Evolutionary conservation across 139 green algal species (phyloP), one percentile per base, ranked within the genome.

Genomic region (Chlamydomonas sphaeroides): DNA sequence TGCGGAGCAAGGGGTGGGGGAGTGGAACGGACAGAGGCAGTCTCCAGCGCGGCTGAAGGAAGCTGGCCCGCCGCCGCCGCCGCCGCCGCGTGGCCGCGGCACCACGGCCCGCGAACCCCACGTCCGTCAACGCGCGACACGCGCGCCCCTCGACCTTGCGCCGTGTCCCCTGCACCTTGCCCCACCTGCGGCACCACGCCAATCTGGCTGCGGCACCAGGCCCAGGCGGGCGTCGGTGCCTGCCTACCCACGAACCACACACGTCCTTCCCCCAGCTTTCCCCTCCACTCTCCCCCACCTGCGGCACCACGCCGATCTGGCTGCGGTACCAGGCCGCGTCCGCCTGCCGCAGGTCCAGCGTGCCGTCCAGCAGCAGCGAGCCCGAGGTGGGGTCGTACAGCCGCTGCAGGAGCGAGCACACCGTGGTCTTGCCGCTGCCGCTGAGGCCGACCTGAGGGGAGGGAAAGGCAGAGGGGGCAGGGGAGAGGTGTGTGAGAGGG

Each of bases 361-460:
- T 10, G 8, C 77, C 87, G 68, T 90, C 87, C 51, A 88, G 36
- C 39, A 80, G 49, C 26, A 90, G 57, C 17, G 38, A 1, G 10
- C 90, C 91, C 1, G 33, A 28, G 5, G 53, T 88, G 5, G 94
- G 91, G 85, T 98, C 93, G 72, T 96, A 96, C 73, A 96, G 91
- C 33, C 92, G 88, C 85, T 95, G 89, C 68, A 98, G 85, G 53
- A 98, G 86, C 23, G 88, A 72, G 32, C 96, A 90, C 65, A 96
- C 76, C 15, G 91, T 97, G 77, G 84, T 92, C 73, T 96, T 96
- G 79, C 93, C 91, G 56, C 79, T 89, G 77, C 92, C 92, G 48
- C 57, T 87, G 26, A 90, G 85, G 18, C 94, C 92, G 39, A 80
- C 74, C 74, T 80, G 61, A 0, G 71, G 28, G 48, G 5, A 5